Percentiles rank a stretch among this genome's conserved stretches.
phyloP scores from a whole-genome alignment of 2,329 filamentous ascomycete genomes.

The Neonectria punicea region DNA sequence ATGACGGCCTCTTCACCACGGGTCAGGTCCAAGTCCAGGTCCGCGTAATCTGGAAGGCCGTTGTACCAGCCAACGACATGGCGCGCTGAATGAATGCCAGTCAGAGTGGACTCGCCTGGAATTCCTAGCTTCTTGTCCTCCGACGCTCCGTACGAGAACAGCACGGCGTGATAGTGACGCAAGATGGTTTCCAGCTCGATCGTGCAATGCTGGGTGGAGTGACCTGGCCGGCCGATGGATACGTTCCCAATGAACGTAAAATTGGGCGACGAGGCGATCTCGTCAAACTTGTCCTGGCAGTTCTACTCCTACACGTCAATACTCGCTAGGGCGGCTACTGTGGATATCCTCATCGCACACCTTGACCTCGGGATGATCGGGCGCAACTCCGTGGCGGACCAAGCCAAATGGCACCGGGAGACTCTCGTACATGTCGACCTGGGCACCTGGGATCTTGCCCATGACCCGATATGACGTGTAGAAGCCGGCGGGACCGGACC shows the following conservation, averaged over 20 bases:
- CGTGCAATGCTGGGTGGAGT: constrained; percentile 53
- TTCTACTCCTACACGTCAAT: constrained; percentile 66
- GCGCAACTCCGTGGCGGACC: constrained; percentile 94
- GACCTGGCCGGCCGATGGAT: constrained; percentile 70
- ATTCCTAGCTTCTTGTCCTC: constrained; percentile 83
- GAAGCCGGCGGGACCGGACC: constrained; percentile 95
- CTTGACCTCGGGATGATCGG: constrained; percentile 98
- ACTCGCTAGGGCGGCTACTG: not conserved
- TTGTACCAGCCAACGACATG: constrained; percentile 99
- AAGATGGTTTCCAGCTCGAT: constrained; percentile 76
- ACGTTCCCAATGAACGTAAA: constrained; percentile 96
- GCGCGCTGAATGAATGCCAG: constrained; percentile 85
- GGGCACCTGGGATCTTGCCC: constrained; percentile 75
- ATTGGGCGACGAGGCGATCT: constrained; percentile 82
- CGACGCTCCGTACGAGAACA: constrained; percentile 93
- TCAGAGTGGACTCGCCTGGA: constrained; percentile 77
- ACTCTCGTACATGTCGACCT: constrained; percentile 96
- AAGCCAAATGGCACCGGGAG: constrained; percentile 93
- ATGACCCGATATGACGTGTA: constrained; percentile 91
- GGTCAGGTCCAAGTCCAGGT: constrained; percentile 77
- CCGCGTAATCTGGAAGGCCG: constrained; percentile 83
- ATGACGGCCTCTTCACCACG: constrained; percentile 85
- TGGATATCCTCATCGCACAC: constrained; percentile 54
- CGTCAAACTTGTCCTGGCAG: constrained; percentile 91
- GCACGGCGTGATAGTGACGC: constrained; percentile 88